Evolutionary conservation across 2,329 filamentous ascomycete species (phyloP).

Genomic region (Lasiodiplodia sp.): DNA sequence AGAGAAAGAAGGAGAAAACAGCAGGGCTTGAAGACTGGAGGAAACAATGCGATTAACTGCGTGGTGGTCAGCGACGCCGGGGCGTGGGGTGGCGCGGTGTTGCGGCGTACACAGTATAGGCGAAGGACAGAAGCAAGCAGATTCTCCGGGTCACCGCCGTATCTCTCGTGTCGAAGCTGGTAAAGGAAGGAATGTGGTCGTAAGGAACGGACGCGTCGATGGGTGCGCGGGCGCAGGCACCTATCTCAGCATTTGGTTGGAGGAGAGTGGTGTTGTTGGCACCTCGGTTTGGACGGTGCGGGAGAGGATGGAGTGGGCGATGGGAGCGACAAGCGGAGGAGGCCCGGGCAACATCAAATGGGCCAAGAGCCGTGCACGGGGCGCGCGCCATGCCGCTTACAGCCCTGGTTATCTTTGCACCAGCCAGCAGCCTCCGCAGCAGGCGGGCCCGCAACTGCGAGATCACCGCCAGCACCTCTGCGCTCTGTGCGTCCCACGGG

Average conservation of each 20-base stretch:
- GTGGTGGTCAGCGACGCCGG: constrained; percentile 11
- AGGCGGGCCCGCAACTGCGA: constrained; percentile 23
- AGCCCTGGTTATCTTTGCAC: constrained; percentile 21
- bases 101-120: constrained; percentile 28
- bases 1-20: constrained; percentile 17
- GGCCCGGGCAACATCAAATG: constrained; percentile 28
- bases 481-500: constrained; percentile 23
- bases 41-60: constrained; percentile 31
- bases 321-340: constrained; percentile 26
- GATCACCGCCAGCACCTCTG: constrained; percentile 25
- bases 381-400: constrained; percentile 21
- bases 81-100: background rate
- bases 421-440: constrained; percentile 16
- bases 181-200: constrained; percentile 28
- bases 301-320: constrained; percentile 27
- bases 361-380: constrained; percentile 14
- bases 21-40: constrained; percentile 12
- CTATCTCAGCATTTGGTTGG: constrained; percentile 29
- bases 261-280: constrained; percentile 23
- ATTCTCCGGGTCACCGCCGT: constrained; percentile 28
- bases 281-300: constrained; percentile 24
- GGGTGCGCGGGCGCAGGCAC: constrained; percentile 24
- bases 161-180: constrained; percentile 25
- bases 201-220: constrained; percentile 30
- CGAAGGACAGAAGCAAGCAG: constrained; percentile 28